phyloP scores from a whole-genome alignment of 2,329 filamentous ascomycete genomes.

The Penicillium olsonii region DNA sequence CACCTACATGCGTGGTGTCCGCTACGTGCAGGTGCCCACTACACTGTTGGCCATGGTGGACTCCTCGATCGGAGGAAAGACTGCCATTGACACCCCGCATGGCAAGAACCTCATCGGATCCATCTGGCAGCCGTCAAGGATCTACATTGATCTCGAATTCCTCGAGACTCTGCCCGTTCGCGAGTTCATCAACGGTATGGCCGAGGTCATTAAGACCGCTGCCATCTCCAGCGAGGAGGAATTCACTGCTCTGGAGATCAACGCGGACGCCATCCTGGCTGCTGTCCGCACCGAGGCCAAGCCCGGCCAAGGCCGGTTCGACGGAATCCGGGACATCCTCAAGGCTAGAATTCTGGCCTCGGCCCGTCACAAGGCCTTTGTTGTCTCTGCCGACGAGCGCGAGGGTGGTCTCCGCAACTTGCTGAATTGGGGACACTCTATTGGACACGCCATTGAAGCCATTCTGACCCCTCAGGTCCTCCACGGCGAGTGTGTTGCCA shows the following conservation, averaged over 20 bases:
- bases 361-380: conserved; percentile 88
- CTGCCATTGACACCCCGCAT: conserved; percentile 91
- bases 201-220: conserved; percentile 95
- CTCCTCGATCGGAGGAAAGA: conserved; percentile 97
- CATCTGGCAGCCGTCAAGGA: conserved; percentile 93
- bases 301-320: conserved; percentile 62
- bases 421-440: conserved; percentile 96
- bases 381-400: conserved; percentile 91
- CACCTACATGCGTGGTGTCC: conserved; percentile 97
- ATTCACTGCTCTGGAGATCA: conserved; percentile 79
- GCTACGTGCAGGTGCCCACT: conserved; percentile 94
- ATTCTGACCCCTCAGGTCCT: conserved; percentile 93
- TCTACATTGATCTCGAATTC: conserved; percentile 93
- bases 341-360: conserved; percentile 85
- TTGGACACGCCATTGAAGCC: conserved; percentile 94
- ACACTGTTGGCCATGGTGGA: conserved; percentile 97
- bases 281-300: conserved; percentile 66
- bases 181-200: conserved; percentile 98
- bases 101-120: conserved; percentile 95
- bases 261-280: conserved; percentile 73
- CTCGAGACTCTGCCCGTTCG: conserved; percentile 84
- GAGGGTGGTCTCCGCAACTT: conserved; percentile 93
- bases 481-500: conserved; percentile 92
- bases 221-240: conserved; percentile 92
- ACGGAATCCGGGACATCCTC: conserved; percentile 68